A percentile compares a stretch with the other conserved stretches of the same genome.
Evolutionary conservation across 2,329 filamentous ascomycete genomes (phyloP).

Genomic region (Exutisphaerella laricina): DNA sequence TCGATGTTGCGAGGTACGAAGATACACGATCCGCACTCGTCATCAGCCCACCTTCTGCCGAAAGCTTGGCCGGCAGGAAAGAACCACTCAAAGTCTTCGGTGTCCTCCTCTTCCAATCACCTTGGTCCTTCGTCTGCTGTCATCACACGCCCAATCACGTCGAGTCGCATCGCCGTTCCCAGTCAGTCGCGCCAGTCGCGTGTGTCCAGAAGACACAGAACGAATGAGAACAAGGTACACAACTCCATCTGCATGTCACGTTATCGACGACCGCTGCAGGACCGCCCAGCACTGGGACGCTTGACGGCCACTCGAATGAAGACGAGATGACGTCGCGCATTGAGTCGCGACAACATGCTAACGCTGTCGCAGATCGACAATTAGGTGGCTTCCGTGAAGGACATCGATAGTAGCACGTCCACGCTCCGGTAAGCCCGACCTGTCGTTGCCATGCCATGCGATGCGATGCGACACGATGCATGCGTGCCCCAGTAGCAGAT

Average conservation of each 20-base stretch:
- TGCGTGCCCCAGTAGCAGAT: background rate
- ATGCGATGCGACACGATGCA: too few species aligned
- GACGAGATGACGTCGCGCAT: conserved; percentile 9
- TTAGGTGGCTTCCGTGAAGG: conserved; percentile 1
- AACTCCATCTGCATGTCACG: conserved; percentile 10
- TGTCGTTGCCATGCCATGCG: background rate
- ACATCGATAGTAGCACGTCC: background rate
- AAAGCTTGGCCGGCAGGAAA: background rate
- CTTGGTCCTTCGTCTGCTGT: background rate
- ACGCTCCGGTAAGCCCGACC: background rate
- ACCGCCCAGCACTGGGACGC: conserved; percentile 3
- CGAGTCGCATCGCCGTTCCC: background rate
- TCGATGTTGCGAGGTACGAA: too few species aligned
- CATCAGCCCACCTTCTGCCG: too few species aligned
- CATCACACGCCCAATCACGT: conserved; percentile 4
- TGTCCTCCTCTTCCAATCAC: background rate
- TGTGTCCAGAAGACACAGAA: conserved; percentile 2
- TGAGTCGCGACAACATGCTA: conserved; percentile 12
- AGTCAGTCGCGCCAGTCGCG: conserved; percentile 5
- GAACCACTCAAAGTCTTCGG: background rate
- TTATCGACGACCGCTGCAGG: conserved; percentile 9
- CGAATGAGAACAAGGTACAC: conserved; percentile 8
- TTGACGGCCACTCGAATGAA: conserved; percentile 2
- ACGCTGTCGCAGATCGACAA: conserved; percentile 7
- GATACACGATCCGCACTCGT: too few species aligned